Evolutionary conservation across 805 yeast genomes (phyloP).

Genomic region (Barnettozyma wickerhamii): DNA sequence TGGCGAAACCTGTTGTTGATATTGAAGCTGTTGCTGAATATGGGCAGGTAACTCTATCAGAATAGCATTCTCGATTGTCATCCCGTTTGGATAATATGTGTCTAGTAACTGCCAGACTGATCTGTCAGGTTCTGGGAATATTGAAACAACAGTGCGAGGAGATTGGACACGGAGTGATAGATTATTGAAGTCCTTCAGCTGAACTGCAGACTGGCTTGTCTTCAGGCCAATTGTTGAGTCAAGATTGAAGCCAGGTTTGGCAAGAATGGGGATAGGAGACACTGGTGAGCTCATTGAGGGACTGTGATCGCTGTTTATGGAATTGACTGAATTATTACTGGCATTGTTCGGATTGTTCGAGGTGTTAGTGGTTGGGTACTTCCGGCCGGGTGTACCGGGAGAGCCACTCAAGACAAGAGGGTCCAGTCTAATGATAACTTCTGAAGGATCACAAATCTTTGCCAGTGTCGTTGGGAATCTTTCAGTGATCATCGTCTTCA

Average conservation of each 20-base stretch:
- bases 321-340: background rate
- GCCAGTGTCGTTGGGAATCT: conserved; percentile 70
- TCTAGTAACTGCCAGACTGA: conserved; percentile 56
- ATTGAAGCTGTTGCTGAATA: conserved; percentile 4
- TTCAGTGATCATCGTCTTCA: conserved; percentile 57
- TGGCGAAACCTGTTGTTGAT: background rate
- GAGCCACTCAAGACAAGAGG: conserved; percentile 7
- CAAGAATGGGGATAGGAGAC: conserved; percentile 24
- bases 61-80: conserved; percentile 62
- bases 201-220: conserved; percentile 8
- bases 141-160: conserved; percentile 9
- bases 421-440: conserved; percentile 37
- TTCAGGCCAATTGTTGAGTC: conserved; percentile 8
- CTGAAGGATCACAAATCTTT: conserved; percentile 63
- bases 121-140: conserved; percentile 54
- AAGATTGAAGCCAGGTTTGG: conserved; percentile 10
- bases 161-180: conserved; percentile 12
- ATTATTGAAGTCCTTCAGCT: conserved; percentile 10
- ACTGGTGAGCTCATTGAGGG: conserved; percentile 18
- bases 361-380: conserved; percentile 7
- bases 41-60: conserved; percentile 44
- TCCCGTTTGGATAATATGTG: conserved; percentile 58
- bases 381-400: conserved; percentile 4
- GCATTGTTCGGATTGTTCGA: background rate
- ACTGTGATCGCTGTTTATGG: background rate